Base-by-base conservation (phyloP, 441 rosid species). In the Adansonia madagascariensis region DNA sequence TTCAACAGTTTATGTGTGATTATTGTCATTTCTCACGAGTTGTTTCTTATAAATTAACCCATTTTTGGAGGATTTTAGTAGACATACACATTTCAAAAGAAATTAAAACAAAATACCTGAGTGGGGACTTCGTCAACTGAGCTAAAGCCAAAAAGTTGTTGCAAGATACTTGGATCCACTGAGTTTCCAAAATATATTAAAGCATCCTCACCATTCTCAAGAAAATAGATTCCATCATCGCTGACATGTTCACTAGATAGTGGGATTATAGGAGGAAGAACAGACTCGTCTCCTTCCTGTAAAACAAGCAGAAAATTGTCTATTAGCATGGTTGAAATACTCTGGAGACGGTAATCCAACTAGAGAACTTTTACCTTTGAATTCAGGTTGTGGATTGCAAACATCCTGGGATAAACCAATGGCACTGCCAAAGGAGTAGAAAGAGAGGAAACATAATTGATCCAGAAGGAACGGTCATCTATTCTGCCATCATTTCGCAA, bases 151-250 rank as follows among this genome's bases (percentile, higher is more conserved):
- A 94, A 91, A 57, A 95, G 85, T 80, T 91, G 89, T 73, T 73
- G 88, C 88, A 97, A 82, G 69, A 88, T 86, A 62, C 78, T 86
- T 52, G 98, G 77, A 78, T 87, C 81, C 20, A 89, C 98, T 0
- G 93, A 87, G 79, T 80, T 88, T 69, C 98, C 97, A 43, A 92
- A 74, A 83, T 91, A 94, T 76, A 97, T 84, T 76, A 92, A 82
- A 82, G 91, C 93, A 85, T 94, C 97, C 47, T 88, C 93, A 65
- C 99, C 99, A 69, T 95, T 95, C 85, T 97, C 99, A 78, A 97
- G 98, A 85, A 97, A 90, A 89, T 95, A 97, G 31, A 95, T 88
- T 84, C 99, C 99, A 57, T 88, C 95, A 64, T 95, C 94, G 56
- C 84, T 89, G 70, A 95, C 80, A 35, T 93, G 89, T 78, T 95